Percentiles rank a stretch among this genome's conserved stretches.
Evolutionary conservation across 2,329 filamentous ascomycete species (phyloP).

Genomic region (Venturia nashicola): DNA sequence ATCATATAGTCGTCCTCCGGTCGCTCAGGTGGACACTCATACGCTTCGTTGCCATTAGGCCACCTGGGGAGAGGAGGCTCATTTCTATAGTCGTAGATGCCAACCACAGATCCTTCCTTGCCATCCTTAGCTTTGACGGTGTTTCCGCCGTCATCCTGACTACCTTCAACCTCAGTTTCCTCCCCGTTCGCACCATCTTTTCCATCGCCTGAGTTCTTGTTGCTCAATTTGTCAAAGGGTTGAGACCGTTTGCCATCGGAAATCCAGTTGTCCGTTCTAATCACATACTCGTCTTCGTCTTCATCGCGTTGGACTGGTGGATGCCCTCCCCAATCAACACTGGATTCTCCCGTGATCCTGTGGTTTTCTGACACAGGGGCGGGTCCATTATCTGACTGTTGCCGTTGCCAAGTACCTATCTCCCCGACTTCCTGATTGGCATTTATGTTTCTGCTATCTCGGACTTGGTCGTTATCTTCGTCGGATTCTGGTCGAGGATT

Average conservation of each 20-base stretch:
- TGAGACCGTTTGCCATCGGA: not conserved
- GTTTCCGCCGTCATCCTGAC: not conserved
- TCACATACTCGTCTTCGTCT: not conserved
- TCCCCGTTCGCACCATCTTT: not conserved
- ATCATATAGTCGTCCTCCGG: not conserved
- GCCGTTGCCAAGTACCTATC: too few relatives aligned
- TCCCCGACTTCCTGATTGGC: too few relatives aligned
- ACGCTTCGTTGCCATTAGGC: not conserved
- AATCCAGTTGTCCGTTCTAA: not conserved
- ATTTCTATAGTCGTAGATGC: not conserved
- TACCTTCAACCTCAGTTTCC: not conserved
- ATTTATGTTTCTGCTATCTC: not conserved
- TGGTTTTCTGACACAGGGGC: not conserved
- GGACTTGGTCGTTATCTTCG: not conserved
- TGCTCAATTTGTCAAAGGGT: not conserved
- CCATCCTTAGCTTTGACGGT: not conserved
- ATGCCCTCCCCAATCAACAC: not conserved
- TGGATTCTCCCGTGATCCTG: not conserved
- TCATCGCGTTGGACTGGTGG: not conserved
- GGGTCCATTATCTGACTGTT: not conserved
- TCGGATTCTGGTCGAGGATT: not conserved
- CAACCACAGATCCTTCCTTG: not conserved
- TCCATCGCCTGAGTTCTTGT: not conserved
- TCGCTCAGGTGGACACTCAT: not conserved
- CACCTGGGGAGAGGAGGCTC: not conserved